Evolutionary conservation across 495 filamentous ascomycete species (phyloP), one percentile per base, ranked within the genome.

Genomic region (Neurospora sp.): DNA sequence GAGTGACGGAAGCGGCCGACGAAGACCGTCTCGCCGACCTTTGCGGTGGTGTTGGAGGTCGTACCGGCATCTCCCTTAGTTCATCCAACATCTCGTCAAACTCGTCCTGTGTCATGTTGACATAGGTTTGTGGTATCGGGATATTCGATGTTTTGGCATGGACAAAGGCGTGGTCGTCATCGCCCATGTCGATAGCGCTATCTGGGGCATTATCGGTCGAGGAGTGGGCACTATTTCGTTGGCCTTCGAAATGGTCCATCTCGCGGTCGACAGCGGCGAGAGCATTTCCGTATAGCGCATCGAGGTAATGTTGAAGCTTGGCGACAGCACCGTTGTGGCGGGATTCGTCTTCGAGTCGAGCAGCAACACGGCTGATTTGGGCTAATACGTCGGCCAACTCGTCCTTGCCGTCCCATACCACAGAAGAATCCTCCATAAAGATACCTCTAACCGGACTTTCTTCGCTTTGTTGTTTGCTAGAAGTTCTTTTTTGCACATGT

Each of bases 111-210:
- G 71, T 69, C 39, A 72, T 54, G 69, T 31, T 20, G 11, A 69
- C 18, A 6, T 72, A 27, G n/a, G 37, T 31, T 18, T 44, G 62
- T 4, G 40, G 16, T n/a, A 71, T 74, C 18, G 75, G 73, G 49
- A 75, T 71, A 7, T 79, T 74, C 37, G 74, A 72, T 4, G 77
- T 74, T 72, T 72, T 69, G 54, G 5, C 10, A 46, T 16, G 18
- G 44, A 49, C 18, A 66, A 62, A 71, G 5, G 31, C 8, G 11
- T 71, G 73, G 27, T 80, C 75, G 44, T 82, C 82, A 70, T 74
- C 74, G 46, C 74, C 79, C 35, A 84, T 71, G 42, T 84, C 84
- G 41, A 86, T 83, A 27, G 83, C 84, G 75, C 80, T 84, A 69
- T 86, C 84, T 5, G 84, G 83, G 14, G 79, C 77, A 35, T 83